Conservation (phyloP, 768 basidiomycete genomes). For the Mrakia gelida region DNA sequence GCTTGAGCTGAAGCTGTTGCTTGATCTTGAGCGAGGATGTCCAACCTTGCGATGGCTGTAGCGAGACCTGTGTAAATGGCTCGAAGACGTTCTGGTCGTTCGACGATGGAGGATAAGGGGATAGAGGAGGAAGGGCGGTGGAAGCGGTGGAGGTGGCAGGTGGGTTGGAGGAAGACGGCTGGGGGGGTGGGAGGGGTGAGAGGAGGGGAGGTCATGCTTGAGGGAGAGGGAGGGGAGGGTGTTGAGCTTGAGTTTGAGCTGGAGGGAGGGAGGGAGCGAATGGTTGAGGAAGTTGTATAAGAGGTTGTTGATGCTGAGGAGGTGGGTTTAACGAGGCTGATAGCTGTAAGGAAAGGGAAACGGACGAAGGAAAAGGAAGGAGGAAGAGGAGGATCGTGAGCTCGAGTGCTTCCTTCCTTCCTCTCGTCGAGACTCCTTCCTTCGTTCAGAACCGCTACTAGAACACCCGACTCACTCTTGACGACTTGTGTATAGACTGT, state of each 20-base stretch:
- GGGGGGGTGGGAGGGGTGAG: neutral
- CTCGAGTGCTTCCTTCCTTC: neutral
- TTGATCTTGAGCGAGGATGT: conserved; percentile 50
- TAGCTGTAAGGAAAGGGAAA: neutral
- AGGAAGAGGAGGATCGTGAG: neutral
- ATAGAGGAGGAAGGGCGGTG: conserved; percentile 61
- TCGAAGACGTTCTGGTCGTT: conserved; percentile 80
- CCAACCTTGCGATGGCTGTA: conserved; percentile 69
- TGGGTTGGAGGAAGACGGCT: conserved; percentile 45
- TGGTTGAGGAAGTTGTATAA: neutral
- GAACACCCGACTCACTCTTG: no score
- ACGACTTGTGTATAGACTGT: no score
- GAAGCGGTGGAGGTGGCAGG: conserved; percentile 50
- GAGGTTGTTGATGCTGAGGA: neutral
- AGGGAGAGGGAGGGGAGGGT: neutral
- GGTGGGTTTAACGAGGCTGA: neutral
- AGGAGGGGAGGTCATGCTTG: neutral
- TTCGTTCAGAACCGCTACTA: no score
- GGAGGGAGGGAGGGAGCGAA: no score
- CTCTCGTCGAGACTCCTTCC: no score
- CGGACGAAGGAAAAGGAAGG: neutral
- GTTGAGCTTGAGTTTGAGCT: neutral
- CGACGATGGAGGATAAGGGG: conserved; percentile 63
- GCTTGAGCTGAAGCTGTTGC: conserved; percentile 40
- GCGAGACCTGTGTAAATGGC: conserved; percentile 79